Base-by-base conservation (phyloP, 1,284 basidiomycete species). In the Mycena citricolor region DNA sequence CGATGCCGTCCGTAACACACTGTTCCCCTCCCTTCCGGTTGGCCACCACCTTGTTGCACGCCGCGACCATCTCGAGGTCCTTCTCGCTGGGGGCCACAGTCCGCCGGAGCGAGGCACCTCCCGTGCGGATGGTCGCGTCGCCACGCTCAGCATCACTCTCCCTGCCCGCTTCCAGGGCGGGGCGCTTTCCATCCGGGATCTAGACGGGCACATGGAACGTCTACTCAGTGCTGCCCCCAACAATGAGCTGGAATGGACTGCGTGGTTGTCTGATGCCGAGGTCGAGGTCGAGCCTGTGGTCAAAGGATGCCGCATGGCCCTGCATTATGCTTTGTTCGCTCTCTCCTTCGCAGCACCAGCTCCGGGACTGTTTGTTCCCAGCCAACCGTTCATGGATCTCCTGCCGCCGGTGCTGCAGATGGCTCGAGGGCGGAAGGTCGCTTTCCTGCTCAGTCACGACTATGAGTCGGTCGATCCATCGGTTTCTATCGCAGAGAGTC, bases 401-500 rank as follows among this genome's bases (percentile, higher is more conserved):
- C 61, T 88, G 34, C 77, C 79, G 10, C 81, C 83, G 4, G 73
- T 89, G 24, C 64, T 90, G 51, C 87, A 86, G 57, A 63, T 79
- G 54, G 79, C 77, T 22, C 74, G 85, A 36, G 85, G 86, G 22
- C 72, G 77, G 40, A 81, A 73, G 54, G 72, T 90, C 53, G 87
- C 74, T 3, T 87, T 89, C 61, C 81, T 84, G 62, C 67, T 88
- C 41, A 74, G 71, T 8, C 73, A 80, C 39, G 78, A 85, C 44
- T 88, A 90, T 59, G 72, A 72, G n/a, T n/a, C n/a, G n/a, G 74
- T 83, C n/a, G 81, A 83, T 54, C 87, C 86, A 19, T 75, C 79
- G 5, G 80, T 86, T 39, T 68, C 75, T 4, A 62, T 85, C 23
- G 86, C 86, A 13, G 85, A 87, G 49, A 74, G 77, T 4, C 58